Base-by-base conservation (phyloP, 352 stramenopile genomes). In the Phytophthora constricta region DNA sequence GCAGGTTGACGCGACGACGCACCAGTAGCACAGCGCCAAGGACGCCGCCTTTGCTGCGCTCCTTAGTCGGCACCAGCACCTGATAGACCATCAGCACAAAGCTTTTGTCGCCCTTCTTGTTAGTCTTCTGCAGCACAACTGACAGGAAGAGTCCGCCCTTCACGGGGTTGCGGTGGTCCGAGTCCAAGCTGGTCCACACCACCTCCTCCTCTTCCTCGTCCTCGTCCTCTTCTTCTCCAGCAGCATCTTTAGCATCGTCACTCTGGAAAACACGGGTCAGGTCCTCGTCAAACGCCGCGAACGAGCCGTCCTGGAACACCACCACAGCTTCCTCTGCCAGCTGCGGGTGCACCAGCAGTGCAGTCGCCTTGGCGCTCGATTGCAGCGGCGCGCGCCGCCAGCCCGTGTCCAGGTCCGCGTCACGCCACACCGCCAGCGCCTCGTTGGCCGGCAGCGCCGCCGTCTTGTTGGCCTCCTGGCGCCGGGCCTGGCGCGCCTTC, bases 61-160 rank as follows among this genome's bases (percentile, higher is more conserved):
- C 25, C 27, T 81, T 75, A 28, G 50, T 67, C 3, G 78, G 53
- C 23, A 56, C 52, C 25, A 72, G 47, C 16, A 93, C 66, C 34
- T 89, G 77, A 64, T 87, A 90, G 45, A 91, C 55, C 47, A 85
- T 53, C 27, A 93, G 73, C 45, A 91, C 72, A 26, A 88, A 73
- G 26, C 65, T 55, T n/a, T 56, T 67, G 13, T 59, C 47, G 4
- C 27, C 34, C 46, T 83, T 80, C 31, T 70, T 58, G 53, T 46
- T 58, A 2, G 54, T 55, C 50, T 76, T 79, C 52, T 88, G 68
- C 39, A 91, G 22, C 14, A 92, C 19, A 37, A 92, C 53, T 7
- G 84, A 89, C 46, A 93, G 65, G 56, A 92, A 80, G 20, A 93
- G 62, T 42, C 64, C 58, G n/a, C 85, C 85, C 58, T 87, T 90